These are phyloP conservation scores for Lentithecium fluviatile DNA, from an alignment of 495 filamentous ascomycete species.

Conservation along the genomic window DNA sequence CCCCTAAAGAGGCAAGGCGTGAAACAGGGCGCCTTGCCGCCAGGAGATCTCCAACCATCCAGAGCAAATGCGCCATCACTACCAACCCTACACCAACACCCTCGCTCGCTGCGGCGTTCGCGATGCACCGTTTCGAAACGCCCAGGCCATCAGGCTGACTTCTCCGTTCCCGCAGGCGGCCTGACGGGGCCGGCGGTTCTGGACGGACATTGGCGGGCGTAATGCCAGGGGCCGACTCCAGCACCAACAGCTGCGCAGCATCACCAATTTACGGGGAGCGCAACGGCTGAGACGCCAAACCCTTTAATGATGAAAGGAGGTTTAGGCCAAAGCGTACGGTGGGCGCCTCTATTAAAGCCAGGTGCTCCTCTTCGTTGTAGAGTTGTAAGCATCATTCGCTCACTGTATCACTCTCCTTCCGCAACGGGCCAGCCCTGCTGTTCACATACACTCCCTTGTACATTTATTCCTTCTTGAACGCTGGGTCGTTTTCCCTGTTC, in stretches of 20 bases:
- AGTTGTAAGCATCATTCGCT: not conserved
- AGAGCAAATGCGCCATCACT: too few relatives aligned
- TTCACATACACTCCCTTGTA: conserved; percentile 25
- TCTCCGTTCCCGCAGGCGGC: conserved; percentile 12
- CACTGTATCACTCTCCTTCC: conserved; percentile 2
- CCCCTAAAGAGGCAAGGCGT: too few relatives aligned
- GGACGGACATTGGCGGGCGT: conserved; percentile 18
- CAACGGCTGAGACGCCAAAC: not conserved
- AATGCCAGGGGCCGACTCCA: conserved; percentile 2
- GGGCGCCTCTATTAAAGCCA: too few relatives aligned
- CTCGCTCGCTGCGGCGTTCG: not conserved
- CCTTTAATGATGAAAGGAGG: not conserved
- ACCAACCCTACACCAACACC: too few relatives aligned
- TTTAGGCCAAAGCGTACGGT: not conserved
- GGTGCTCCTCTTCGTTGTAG: too few relatives aligned
- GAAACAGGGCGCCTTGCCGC: too few relatives aligned
- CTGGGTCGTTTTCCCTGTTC: conserved; percentile 25
- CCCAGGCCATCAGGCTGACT: not conserved
- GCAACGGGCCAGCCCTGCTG: conserved; percentile 12
- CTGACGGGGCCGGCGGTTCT: not conserved
- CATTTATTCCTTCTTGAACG: conserved; percentile 11
- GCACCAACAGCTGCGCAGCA: not conserved
- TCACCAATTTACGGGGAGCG: not conserved
- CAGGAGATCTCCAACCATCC: too few relatives aligned
- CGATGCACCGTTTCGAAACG: conserved; percentile 23